A percentile compares a stretch with the other conserved stretches of the same genome.
phyloP scores from a whole-genome alignment of 768 basidiomycete genomes.

The Psilocybe cyanescens region DNA sequence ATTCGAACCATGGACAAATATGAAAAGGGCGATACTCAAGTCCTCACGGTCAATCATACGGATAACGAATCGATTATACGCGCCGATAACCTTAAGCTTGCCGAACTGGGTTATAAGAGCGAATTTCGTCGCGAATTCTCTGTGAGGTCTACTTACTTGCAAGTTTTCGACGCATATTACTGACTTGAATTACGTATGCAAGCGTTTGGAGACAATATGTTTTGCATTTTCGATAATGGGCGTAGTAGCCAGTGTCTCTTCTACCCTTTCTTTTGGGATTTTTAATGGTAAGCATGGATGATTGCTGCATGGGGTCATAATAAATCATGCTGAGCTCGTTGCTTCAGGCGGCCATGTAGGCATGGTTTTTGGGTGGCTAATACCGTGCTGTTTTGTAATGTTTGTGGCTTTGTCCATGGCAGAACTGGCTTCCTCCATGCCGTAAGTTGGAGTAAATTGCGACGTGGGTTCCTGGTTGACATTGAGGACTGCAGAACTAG shows the following conservation, averaged over 20 bases:
- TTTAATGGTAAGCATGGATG: constrained; percentile 49
- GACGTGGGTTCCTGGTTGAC: not conserved
- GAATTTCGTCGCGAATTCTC: constrained; percentile 80
- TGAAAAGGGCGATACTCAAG: constrained; percentile 19
- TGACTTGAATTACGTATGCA: not conserved
- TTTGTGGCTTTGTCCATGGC: constrained; percentile 74
- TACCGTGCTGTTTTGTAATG: constrained; percentile 71
- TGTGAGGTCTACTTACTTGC: constrained; percentile 35
- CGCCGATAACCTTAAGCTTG: constrained; percentile 59
- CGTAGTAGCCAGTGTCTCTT: constrained; percentile 68
- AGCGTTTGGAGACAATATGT: constrained; percentile 65
- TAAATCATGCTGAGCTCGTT: not conserved
- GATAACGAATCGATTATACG: constrained; percentile 24
- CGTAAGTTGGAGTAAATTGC: constrained; percentile 46
- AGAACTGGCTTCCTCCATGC: constrained; percentile 75
- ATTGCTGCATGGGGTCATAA: not conserved
- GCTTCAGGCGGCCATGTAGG: constrained; percentile 73
- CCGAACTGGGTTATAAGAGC: constrained; percentile 69
- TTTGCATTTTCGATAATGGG: constrained; percentile 78
- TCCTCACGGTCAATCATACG: constrained; percentile 15
- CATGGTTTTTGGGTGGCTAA: constrained; percentile 79
- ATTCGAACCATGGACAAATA: constrained; percentile 17
- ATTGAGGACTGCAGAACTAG: constrained; percentile 54
- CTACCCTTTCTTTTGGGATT: constrained; percentile 67
- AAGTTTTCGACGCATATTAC: not conserved